Evolutionary conservation across 345 rosid genomes (phyloP).

Genomic region (Eucalyptus regnans): DNA sequence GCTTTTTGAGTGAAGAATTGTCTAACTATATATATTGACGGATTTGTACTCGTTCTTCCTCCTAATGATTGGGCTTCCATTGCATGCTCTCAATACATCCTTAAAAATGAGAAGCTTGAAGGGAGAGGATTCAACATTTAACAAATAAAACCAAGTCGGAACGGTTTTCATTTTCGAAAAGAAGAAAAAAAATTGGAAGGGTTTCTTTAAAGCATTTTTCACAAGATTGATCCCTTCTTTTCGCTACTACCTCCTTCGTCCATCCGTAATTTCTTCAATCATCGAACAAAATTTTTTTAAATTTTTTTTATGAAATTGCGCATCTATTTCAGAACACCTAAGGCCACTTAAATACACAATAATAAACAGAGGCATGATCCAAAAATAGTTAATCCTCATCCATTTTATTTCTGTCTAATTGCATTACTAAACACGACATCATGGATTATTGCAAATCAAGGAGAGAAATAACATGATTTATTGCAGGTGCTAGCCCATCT

Average conservation of each 20-base stretch:
- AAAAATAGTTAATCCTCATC: background rate
- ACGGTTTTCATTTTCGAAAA: background rate
- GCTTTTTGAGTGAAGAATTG: background rate
- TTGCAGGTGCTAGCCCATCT: background rate
- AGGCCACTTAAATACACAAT: too few species aligned
- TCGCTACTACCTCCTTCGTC: background rate
- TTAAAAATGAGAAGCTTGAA: background rate
- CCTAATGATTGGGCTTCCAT: rapidly evolving
- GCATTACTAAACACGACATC: background rate
- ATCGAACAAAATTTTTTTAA: rapidly evolving
- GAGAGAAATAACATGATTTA: background rate
- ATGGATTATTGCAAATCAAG: background rate
- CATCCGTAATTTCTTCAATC: background rate
- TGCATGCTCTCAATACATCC: background rate
- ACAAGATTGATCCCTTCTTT: background rate
- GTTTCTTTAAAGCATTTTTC: background rate
- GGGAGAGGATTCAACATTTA: background rate
- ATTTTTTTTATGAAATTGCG: too few species aligned
- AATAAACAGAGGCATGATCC: background rate
- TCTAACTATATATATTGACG: background rate
- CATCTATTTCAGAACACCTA: too few species aligned
- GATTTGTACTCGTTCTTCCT: background rate
- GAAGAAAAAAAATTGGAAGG: background rate
- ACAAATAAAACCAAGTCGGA: background rate
- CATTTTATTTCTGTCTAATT: background rate